Evolutionary conservation across 2,329 filamentous ascomycete species (phyloP).

Genomic region (Verticillium tricorpus): DNA sequence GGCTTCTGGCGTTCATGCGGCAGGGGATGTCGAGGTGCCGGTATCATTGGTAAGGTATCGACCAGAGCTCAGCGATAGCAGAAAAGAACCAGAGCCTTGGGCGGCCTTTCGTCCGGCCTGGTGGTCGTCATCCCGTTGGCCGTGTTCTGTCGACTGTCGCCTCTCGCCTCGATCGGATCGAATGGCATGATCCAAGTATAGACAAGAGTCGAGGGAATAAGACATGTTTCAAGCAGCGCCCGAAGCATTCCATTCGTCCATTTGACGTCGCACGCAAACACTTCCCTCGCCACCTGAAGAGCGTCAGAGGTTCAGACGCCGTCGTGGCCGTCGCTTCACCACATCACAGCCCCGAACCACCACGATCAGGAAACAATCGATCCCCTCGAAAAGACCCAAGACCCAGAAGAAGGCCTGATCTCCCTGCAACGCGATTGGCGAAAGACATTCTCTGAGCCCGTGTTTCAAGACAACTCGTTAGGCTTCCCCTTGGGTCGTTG

Average conservation of each 20-base stretch:
- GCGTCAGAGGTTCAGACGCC: background rate
- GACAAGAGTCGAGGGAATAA: background rate
- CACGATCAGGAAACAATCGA: background rate
- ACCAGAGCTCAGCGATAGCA: too few species aligned
- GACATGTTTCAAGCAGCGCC: background rate
- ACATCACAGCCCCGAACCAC: background rate
- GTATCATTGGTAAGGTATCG: background rate
- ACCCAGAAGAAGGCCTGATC: background rate
- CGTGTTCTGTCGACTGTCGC: background rate
- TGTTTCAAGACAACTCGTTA: background rate
- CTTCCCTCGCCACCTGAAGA: background rate
- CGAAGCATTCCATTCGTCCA: background rate
- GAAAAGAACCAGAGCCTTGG: background rate
- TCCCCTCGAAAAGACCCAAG: background rate
- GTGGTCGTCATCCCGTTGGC: background rate
- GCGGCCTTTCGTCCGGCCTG: background rate
- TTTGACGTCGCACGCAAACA: background rate
- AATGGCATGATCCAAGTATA: background rate
- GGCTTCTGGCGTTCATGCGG: background rate
- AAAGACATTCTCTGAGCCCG: background rate
- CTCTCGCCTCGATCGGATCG: background rate
- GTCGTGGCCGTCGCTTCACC: background rate
- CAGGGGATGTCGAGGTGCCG: background rate
- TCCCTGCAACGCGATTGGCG: background rate
- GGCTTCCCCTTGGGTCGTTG: background rate